These are phyloP conservation scores for Talaromyces marneffei DNA, from an alignment of 2,329 filamentous ascomycete species.

Conservation along the genomic window DNA sequence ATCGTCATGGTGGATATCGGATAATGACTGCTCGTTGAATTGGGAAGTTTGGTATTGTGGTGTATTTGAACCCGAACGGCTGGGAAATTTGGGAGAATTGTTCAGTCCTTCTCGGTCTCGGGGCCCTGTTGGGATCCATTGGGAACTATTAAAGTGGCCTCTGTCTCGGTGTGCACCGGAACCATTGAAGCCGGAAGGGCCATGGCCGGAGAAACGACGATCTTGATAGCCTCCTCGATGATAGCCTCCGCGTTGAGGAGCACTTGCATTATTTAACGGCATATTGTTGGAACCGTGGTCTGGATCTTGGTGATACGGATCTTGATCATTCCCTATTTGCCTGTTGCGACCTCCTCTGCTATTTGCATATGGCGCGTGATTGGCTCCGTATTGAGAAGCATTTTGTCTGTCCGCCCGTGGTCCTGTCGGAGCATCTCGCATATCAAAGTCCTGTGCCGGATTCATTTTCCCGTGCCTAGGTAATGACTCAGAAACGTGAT, in stretches of 20 bases:
- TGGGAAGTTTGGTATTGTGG: constrained; percentile 22
- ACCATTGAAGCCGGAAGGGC: constrained; percentile 44
- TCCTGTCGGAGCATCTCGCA: constrained; percentile 33
- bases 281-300: constrained; percentile 51
- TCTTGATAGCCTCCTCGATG: constrained; percentile 55
- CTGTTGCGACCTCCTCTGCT: constrained; percentile 51
- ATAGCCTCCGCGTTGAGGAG: constrained; percentile 52
- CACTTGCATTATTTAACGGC: constrained; percentile 48
- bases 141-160: constrained; percentile 60
- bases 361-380: constrained; percentile 54
- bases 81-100: constrained; percentile 35
- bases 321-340: constrained; percentile 43
- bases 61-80: constrained; percentile 23
- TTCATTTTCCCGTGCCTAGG: constrained; percentile 28
- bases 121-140: constrained; percentile 61
- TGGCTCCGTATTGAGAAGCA: constrained; percentile 57
- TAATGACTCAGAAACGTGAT: constrained; percentile 29
- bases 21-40: constrained; percentile 25
- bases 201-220: constrained; percentile 40
- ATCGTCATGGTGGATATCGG: constrained; percentile 25
- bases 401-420: constrained; percentile 45
- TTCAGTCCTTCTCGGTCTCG: constrained; percentile 47
- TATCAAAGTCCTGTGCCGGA: constrained; percentile 27
- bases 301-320: constrained; percentile 50
- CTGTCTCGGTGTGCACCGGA: constrained; percentile 48